Conservation (phyloP, 2,329 filamentous ascomycete genomes). For the Cadophora sp. region DNA sequence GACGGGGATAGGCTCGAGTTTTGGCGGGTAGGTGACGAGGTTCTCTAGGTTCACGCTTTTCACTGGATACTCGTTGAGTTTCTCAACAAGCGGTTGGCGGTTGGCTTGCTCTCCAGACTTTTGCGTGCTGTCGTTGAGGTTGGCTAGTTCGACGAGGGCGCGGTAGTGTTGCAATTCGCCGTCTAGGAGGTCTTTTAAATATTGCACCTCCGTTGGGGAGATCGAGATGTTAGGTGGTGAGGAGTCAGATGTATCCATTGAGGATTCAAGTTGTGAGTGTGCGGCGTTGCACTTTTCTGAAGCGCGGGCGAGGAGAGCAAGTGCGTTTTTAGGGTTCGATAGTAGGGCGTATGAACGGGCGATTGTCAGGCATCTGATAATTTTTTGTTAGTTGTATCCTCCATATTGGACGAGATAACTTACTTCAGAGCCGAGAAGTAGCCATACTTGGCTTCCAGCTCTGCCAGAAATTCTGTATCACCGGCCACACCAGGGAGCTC, state of each 20-base stretch:
- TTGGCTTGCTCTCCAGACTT: conserved; percentile 37
- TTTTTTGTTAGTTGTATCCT: neutral
- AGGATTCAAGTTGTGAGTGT: conserved; percentile 52
- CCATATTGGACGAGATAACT: conserved; percentile 42
- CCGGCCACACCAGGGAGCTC: conserved; percentile 90
- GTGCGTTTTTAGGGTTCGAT: conserved; percentile 75
- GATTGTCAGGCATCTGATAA: conserved; percentile 75
- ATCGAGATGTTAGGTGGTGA: conserved; percentile 73
- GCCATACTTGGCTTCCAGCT: conserved; percentile 77
- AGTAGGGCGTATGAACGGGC: conserved; percentile 83
- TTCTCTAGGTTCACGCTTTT: conserved; percentile 77
- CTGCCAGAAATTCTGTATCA: conserved; percentile 76
- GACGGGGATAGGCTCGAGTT: conserved; percentile 81
- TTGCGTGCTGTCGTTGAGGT: conserved; percentile 54
- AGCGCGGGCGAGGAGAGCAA: conserved; percentile 83
- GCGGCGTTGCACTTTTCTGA: conserved; percentile 65
- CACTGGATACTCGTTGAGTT: conserved; percentile 74
- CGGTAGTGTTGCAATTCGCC: conserved; percentile 81
- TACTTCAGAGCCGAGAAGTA: conserved; percentile 93
- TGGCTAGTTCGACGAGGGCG: conserved; percentile 83
- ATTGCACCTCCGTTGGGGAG: conserved; percentile 60
- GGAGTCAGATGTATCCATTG: conserved; percentile 47
- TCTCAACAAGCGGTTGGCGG: conserved; percentile 72
- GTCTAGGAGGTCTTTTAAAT: conserved; percentile 67
- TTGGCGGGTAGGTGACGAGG: conserved; percentile 86